Evolutionary conservation across 2,329 filamentous ascomycete genomes (phyloP), one percentile per base, ranked within the genome.

Genomic region (Dactylellina cionopaga): DNA sequence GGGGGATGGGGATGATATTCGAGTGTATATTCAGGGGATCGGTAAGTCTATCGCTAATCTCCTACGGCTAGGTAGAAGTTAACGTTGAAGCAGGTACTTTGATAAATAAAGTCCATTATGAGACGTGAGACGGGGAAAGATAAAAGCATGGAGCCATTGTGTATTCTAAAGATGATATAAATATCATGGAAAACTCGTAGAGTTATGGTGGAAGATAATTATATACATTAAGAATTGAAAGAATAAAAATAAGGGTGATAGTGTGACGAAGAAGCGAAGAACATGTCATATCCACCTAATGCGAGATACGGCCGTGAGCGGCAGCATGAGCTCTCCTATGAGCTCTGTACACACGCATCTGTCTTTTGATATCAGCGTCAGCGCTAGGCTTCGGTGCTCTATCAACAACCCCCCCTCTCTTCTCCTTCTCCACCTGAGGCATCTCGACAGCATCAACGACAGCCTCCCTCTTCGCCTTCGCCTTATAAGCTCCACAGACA

Each of bases 1-100:
- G 64, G 87, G 88, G 79, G 84, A 92, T 78, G 88, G 89, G 3
- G 90, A 92, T 78, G 80, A 87, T 19, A 88, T 91, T 17, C 87
- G 91, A 78, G 89, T 92, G 52, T 84, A 83, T 5, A 82, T 92
- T 1, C 88, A 91, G 76, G 82, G 84, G 0, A 86, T 92, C 5
- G 89, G 90, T 22, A 24, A 51, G 65, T 62, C 19, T 24, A 85
- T 83, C 11, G 81, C 75, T 74, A 78, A 82, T 43, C 78, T 80
- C 43, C 78, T 46, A 52, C 29, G 37, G 24, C 19, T 59, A 55
- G 31, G 29, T 35, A 11, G 62, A 56, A 44, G 24, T 70, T 41
- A 71, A 65, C 19, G 44, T 73, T 44, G 70, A 70, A 27, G 19
- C 24, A 51, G 49, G 47, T 27, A 71, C 52, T 5, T 25, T 66